Conservation (phyloP, 2,329 filamentous ascomycete species). For the Diplodia seriata region DNA sequence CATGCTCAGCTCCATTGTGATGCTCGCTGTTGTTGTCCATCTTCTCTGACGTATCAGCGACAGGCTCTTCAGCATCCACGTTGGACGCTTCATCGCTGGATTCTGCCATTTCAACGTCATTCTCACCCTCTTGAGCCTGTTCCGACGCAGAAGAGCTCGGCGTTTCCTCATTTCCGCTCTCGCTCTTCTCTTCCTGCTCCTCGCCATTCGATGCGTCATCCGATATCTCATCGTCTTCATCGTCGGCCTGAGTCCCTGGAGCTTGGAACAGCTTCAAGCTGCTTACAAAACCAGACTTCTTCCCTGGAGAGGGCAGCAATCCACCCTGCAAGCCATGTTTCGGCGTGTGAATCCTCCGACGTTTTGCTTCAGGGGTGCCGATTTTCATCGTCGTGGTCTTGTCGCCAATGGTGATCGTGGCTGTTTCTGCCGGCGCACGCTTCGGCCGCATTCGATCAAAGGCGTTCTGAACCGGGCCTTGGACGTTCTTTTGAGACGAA, state of each 20-base stretch:
- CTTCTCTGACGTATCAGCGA: not conserved
- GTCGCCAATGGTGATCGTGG: conserved; percentile 77
- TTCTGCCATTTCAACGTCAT: conserved; percentile 8
- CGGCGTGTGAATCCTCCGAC: conserved; percentile 51
- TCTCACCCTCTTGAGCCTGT: not conserved
- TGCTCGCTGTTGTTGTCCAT: not conserved
- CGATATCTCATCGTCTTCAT: conserved; percentile 29
- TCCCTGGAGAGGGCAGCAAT: conserved; percentile 41
- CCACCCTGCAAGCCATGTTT: conserved; percentile 44
- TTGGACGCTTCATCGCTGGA: not conserved
- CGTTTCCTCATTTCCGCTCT: conserved; percentile 24
- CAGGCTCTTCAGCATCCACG: not conserved
- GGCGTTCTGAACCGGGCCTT: conserved; percentile 63
- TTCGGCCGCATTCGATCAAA: conserved; percentile 71
- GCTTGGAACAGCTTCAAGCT: conserved; percentile 62
- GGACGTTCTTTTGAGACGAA: conserved; percentile 43
- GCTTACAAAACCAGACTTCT: conserved; percentile 47
- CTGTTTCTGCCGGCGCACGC: conserved; percentile 67
- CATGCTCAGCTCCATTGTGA: no score
- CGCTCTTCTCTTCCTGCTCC: not conserved
- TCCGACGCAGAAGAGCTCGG: not conserved
- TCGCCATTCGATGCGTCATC: not conserved
- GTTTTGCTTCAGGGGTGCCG: conserved; percentile 59
- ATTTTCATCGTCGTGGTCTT: conserved; percentile 70
- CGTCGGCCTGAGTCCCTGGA: conserved; percentile 54